Percentiles rank a stretch among this genome's conserved stretches.
Evolutionary conservation across 2,329 filamentous ascomycete genomes (phyloP).

Genomic region (Metarhizium anisopliae): DNA sequence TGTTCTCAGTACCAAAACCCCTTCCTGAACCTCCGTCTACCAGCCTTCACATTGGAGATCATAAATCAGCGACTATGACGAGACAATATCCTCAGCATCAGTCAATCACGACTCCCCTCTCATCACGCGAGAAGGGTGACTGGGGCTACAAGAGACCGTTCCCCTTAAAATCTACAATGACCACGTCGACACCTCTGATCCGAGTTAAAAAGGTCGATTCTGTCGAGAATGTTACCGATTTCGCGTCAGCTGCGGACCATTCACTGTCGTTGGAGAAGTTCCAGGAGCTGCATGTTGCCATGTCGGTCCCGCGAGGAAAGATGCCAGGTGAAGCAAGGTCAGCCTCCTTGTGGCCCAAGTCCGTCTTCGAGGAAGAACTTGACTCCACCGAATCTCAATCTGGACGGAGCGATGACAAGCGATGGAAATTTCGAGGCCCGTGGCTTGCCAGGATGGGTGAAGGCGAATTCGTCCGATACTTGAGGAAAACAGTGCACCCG

Average conservation of each 20-base stretch:
- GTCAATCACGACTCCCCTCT: slow-evolving; percentile 67
- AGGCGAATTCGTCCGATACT: slow-evolving; percentile 48
- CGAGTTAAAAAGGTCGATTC: slow-evolving; percentile 74
- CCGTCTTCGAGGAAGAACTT: slow-evolving; percentile 50
- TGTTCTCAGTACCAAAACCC: slow-evolving; percentile 78
- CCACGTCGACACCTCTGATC: slow-evolving; percentile 64
- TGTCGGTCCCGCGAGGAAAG: slow-evolving; percentile 43
- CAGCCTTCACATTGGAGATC: slow-evolving; percentile 23
- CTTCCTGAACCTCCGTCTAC: slow-evolving; percentile 54
- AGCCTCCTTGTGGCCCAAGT: slow-evolving; percentile 26
- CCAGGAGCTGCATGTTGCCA: slow-evolving; percentile 68
- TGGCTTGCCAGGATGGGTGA: slow-evolving; percentile 56
- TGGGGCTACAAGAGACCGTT: slow-evolving; percentile 89
- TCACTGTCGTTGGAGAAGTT: slow-evolving; percentile 75
- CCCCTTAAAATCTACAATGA: slow-evolving; percentile 65
- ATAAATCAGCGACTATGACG: slow-evolving; percentile 43
- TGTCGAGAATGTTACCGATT: slow-evolving; percentile 82
- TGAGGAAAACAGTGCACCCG: slow-evolving; percentile 43
- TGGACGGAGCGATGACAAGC: slow-evolving; percentile 31
- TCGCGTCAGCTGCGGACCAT: slow-evolving; percentile 73
- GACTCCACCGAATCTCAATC: slow-evolving; percentile 40
- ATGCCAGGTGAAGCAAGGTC: slow-evolving; percentile 7
- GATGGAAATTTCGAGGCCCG: slow-evolving; percentile 60
- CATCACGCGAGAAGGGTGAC: slow-evolving; percentile 69
- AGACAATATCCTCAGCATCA: slow-evolving; percentile 72